phyloP scores from a whole-genome alignment of 2,329 filamentous ascomycete species.

The Cercospora sesami region DNA sequence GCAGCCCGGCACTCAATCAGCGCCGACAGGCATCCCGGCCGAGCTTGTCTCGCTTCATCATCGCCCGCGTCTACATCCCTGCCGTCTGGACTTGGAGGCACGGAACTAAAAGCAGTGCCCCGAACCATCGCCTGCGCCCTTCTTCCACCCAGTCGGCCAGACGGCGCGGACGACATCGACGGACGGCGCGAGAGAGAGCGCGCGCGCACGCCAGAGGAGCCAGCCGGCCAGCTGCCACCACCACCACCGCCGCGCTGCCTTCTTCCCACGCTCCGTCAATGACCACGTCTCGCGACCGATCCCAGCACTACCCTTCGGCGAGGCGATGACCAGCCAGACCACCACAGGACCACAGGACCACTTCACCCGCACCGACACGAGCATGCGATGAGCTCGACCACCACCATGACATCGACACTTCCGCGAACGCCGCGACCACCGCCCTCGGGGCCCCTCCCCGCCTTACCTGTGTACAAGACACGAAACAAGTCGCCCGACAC shows the following conservation, averaged over 20 bases:
- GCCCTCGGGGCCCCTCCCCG: slow-evolving; percentile 70
- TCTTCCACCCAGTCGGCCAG: background rate
- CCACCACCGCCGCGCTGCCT: background rate
- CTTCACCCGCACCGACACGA: slow-evolving; percentile 1
- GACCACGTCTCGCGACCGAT: background rate
- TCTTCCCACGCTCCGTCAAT: background rate
- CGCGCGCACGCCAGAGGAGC: background rate
- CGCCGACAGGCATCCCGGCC: slow-evolving; percentile 2
- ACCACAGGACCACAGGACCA: slow-evolving; percentile 1
- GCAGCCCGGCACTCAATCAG: slow-evolving; percentile 8
- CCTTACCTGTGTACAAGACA: slow-evolving; percentile 71
- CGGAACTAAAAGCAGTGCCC: slow-evolving; percentile 1
- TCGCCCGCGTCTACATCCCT: slow-evolving; percentile 5
- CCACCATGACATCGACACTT: slow-evolving; percentile 47
- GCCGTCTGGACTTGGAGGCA: background rate
- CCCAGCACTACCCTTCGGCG: background rate
- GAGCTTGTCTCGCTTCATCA: slow-evolving; percentile 10
- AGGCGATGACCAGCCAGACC: background rate
- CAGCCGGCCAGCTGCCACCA: background rate
- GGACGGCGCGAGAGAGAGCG: background rate
- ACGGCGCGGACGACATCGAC: background rate
- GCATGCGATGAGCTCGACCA: slow-evolving; percentile 5
- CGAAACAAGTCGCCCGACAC: slow-evolving; percentile 60
- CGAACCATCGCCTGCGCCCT: background rate
- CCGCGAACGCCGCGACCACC: slow-evolving; percentile 62